Evolutionary conservation across 1,284 basidiomycete genomes (phyloP).

Genomic region (Flammula alnicola): DNA sequence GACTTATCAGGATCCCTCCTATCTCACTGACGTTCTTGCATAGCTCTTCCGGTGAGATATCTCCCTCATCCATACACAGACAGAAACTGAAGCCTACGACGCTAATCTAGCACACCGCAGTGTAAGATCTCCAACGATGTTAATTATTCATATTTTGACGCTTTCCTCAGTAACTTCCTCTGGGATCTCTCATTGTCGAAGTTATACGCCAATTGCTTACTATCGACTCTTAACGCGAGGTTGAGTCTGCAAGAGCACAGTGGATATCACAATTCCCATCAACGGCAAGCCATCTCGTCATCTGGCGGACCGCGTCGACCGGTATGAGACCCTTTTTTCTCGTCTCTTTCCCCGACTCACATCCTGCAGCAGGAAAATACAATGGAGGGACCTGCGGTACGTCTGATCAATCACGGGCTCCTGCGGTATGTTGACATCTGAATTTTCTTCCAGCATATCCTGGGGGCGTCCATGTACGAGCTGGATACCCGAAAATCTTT

Average conservation of each 20-base stretch:
- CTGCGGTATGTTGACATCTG: neutral
- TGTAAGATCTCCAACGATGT: slow-evolving; percentile 33
- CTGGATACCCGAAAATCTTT: slow-evolving; percentile 28
- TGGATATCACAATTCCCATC: slow-evolving; percentile 27
- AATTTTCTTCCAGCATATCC: slow-evolving; percentile 17
- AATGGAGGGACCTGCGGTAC: slow-evolving; percentile 20
- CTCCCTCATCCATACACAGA: neutral
- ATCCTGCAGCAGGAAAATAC: slow-evolving; percentile 10
- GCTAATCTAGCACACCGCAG: slow-evolving; percentile 39
- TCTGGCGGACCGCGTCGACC: slow-evolving; percentile 27
- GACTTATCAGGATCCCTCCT: neutral
- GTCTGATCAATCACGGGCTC: neutral
- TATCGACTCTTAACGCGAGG: slow-evolving; percentile 59
- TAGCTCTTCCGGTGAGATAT: slow-evolving; percentile 42
- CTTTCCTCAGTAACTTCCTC: slow-evolving; percentile 47
- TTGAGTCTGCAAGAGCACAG: slow-evolving; percentile 26
- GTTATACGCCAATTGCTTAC: slow-evolving; percentile 57
- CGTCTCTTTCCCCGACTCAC: neutral
- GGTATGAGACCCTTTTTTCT: slow-evolving; percentile 18
- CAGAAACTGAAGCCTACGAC: neutral
- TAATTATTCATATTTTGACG: neutral
- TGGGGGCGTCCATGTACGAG: slow-evolving; percentile 34
- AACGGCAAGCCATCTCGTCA: slow-evolving; percentile 25
- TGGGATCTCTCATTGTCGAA: slow-evolving; percentile 59
- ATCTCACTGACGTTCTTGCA: neutral